Percentiles rank a stretch among this genome's conserved stretches.
These are phyloP conservation scores for Citrus australasica DNA, from an alignment of 345 rosid species.

Conservation along the genomic window DNA sequence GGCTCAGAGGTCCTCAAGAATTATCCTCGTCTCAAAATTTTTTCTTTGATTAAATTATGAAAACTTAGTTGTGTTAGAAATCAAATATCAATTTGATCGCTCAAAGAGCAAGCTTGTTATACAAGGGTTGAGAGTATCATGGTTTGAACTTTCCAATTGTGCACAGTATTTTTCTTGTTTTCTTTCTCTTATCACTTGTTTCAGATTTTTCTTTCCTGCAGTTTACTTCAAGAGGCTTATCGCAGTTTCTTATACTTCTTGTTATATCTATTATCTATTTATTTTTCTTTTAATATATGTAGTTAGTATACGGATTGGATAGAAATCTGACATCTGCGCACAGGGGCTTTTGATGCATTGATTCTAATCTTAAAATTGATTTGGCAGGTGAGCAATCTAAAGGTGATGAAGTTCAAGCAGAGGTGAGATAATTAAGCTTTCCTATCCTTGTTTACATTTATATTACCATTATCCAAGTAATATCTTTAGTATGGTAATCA, in stretches of 20 bases:
- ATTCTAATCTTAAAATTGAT: background rate
- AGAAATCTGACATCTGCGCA: background rate
- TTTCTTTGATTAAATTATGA: background rate
- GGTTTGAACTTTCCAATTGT: too few species aligned
- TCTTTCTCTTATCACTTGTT: background rate
- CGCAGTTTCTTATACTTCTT: background rate
- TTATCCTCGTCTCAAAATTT: background rate
- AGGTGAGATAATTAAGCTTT: slow-evolving; percentile 37
- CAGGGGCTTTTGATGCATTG: background rate
- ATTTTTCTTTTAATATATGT: background rate
- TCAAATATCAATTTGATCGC: background rate
- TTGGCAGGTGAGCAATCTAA: slow-evolving; percentile 60
- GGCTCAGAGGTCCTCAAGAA: background rate
- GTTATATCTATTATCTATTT: too few species aligned
- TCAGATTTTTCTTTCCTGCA: background rate
- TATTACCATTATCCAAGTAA: too few species aligned
- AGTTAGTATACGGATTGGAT: too few species aligned
- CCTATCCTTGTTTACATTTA: background rate
- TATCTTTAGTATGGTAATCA: too few species aligned
- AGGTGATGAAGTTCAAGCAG: slow-evolving; percentile 43
- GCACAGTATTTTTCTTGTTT: background rate
- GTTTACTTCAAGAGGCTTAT: background rate
- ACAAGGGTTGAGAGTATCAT: background rate
- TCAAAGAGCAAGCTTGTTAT: background rate
- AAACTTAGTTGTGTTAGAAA: background rate